Evolutionary conservation across 495 filamentous ascomycete species (phyloP).

Genomic region (Penicillium daleae): DNA sequence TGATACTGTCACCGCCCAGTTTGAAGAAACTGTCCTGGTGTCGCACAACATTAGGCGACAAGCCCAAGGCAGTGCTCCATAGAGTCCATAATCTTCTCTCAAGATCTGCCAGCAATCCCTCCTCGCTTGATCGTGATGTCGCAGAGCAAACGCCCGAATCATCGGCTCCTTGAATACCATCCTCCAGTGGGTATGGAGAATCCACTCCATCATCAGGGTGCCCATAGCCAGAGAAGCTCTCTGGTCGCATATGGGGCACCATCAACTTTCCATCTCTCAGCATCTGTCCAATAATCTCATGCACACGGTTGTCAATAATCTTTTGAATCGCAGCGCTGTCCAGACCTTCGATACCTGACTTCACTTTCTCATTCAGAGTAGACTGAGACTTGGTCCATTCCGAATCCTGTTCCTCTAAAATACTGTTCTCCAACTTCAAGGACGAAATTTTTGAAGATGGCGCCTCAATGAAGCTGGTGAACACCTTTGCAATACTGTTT

Average conservation of each 20-base stretch:
- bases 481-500: constrained; percentile 38
- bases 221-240: constrained; percentile 22
- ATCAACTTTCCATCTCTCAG: constrained; percentile 40
- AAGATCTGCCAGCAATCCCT: constrained; percentile 31
- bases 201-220: constrained; percentile 21
- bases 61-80: constrained; percentile 50
- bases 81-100: constrained; percentile 48
- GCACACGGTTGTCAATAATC: constrained; percentile 48
- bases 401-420: constrained; percentile 2
- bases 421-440: constrained; percentile 21
- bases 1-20: constrained; percentile 59
- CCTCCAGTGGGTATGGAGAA: constrained; percentile 27
- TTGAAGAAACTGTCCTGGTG: constrained; percentile 54
- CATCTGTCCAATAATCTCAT: constrained; percentile 45
- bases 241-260: constrained; percentile 25
- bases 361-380: constrained; percentile 19
- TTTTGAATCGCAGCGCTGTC: constrained; percentile 38
- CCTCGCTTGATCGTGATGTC: constrained; percentile 31
- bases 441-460: constrained; percentile 29
- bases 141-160: constrained; percentile 33
- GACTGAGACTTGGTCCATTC: constrained; percentile 23
- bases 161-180: constrained; percentile 25
- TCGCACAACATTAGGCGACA: constrained; percentile 42
- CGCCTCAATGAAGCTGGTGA: constrained; percentile 40
- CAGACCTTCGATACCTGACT: constrained; percentile 16